Percentiles rank a stretch among this genome's conserved stretches.
phyloP scores from a whole-genome alignment of 257 asterid species.

The Misopates orontium region DNA sequence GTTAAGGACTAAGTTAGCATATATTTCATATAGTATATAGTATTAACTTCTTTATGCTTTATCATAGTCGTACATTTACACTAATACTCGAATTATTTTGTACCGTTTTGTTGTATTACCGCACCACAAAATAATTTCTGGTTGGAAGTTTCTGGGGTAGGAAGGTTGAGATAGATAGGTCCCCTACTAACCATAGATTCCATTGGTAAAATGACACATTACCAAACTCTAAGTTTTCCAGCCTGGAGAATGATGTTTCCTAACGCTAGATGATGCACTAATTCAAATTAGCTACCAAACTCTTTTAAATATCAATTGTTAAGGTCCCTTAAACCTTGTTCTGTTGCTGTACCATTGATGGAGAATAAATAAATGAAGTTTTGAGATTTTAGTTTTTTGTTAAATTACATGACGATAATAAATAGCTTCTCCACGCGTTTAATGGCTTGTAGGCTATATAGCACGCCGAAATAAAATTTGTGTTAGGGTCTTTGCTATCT shows the following conservation, averaged over 20 bases:
- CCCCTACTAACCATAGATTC: conserved; percentile 14
- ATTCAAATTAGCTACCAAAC: conserved; percentile 27
- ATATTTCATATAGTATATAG: too few species aligned
- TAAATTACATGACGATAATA: background rate
- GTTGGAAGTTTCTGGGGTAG: too few species aligned
- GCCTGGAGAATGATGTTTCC: conserved; percentile 31
- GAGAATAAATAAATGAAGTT: background rate
- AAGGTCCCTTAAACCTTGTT: conserved; percentile 1
- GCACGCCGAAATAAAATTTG: background rate
- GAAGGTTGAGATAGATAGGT: conserved; percentile 7
- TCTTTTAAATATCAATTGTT: background rate
- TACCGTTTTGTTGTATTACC: too few species aligned
- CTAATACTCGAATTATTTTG: too few species aligned
- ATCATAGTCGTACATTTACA: too few species aligned
- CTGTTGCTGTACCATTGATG: background rate
- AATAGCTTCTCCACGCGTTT: background rate
- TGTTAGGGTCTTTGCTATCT: background rate
- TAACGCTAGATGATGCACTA: conserved; percentile 9
- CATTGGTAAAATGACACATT: conserved; percentile 30
- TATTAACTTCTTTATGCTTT: too few species aligned
- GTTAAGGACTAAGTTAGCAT: too few species aligned
- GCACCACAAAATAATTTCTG: too few species aligned
- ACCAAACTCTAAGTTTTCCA: conserved; percentile 35
- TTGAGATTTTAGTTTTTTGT: background rate
- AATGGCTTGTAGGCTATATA: background rate